Evolutionary conservation across 2,329 filamentous ascomycete genomes (phyloP).

Genomic region (Curvularia sp.): DNA sequence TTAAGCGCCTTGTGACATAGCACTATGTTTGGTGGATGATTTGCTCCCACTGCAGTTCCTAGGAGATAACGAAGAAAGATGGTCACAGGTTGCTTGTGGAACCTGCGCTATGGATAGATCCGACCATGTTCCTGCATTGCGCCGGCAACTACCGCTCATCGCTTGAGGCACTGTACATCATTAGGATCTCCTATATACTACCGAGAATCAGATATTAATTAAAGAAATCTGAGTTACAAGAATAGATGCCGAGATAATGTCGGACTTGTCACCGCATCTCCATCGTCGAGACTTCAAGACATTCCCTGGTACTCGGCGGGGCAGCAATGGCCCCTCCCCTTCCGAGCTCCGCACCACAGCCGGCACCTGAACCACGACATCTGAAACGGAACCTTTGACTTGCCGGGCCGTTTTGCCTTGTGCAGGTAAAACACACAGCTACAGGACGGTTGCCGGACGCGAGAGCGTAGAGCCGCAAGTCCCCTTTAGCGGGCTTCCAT

Average conservation of each 20-base stretch:
- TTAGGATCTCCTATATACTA: not conserved
- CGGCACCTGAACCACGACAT: conserved; percentile 27
- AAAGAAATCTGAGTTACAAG: not conserved
- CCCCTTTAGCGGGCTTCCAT: conserved; percentile 23
- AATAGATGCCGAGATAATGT: not conserved
- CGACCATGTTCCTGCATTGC: conserved; percentile 15
- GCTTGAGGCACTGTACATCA: not conserved
- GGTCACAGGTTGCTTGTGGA: conserved; percentile 3
- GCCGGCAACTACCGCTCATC: conserved; percentile 8
- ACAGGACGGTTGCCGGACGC: conserved; percentile 20
- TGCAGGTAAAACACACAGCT: conserved; percentile 19
- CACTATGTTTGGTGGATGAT: not conserved
- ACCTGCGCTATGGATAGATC: conserved; percentile 18
- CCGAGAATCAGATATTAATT: not conserved
- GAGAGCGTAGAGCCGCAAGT: conserved; percentile 34
- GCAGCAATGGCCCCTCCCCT: conserved; percentile 36
- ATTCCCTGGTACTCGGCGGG: conserved; percentile 13
- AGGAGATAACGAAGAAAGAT: conserved; percentile 1
- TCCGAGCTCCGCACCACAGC: conserved; percentile 36
- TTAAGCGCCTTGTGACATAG: not conserved
- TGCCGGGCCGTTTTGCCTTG: conserved; percentile 22
- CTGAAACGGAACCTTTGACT: conserved; percentile 21
- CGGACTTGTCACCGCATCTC: conserved; percentile 23
- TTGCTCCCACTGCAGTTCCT: not conserved
- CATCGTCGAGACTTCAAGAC: conserved; percentile 15